Conservation (phyloP, 192 early-diverging fungal species). For the Backusella tuberculispora region DNA sequence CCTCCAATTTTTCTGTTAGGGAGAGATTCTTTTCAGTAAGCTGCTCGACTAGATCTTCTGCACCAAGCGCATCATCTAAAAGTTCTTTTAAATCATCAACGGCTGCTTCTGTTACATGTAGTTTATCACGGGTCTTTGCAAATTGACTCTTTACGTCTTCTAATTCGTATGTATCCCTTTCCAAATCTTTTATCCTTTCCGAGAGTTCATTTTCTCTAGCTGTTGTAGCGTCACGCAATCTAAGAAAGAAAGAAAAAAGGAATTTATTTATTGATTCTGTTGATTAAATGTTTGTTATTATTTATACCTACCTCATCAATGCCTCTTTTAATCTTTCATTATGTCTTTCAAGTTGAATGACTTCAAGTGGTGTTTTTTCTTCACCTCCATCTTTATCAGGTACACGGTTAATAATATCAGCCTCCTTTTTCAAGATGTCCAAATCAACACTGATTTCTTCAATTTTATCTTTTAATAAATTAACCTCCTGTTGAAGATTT, state of each 20-base stretch:
- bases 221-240: conserved; percentile 78
- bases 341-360: conserved; percentile 74
- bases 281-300: no score
- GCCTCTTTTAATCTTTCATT: conserved; percentile 91
- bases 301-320: conserved; percentile 60
- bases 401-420: conserved; percentile 36
- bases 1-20: conserved; percentile 78
- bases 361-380: conserved; percentile 55
- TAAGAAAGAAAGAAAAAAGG: conserved; percentile 24
- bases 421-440: conserved; percentile 68
- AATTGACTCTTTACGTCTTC: conserved; percentile 62
- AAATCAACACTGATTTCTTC: conserved; percentile 77
- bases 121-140: conserved; percentile 56
- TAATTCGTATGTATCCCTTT: conserved; percentile 67
- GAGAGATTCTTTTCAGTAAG: conserved; percentile 85
- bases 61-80: conserved; percentile 80
- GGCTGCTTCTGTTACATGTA: conserved; percentile 67
- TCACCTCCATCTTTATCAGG: conserved; percentile 42
- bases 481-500: conserved; percentile 71
- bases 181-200: conserved; percentile 65
- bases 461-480: conserved; percentile 74
- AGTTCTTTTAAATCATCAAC: conserved; percentile 84
- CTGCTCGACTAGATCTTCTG: conserved; percentile 84
- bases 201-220: conserved; percentile 72
- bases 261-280: not conserved